Base-by-base conservation (phyloP, 2,329 filamentous ascomycete species). In the Phialophora expanda region DNA sequence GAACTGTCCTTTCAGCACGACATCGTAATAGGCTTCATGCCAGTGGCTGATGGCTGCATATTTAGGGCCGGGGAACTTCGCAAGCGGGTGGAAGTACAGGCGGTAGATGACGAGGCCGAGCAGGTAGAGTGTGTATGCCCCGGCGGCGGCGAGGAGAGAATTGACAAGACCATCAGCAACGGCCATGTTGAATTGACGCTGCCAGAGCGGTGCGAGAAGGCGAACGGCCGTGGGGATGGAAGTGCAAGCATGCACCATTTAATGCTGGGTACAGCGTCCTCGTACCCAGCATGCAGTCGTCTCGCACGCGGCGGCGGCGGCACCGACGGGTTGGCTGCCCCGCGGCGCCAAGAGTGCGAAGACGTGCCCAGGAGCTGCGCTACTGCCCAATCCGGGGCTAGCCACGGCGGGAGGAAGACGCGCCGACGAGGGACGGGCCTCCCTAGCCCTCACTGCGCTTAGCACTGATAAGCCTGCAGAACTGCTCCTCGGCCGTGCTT, bases 51-150 rank as follows among this genome's bases (percentile, higher is more conserved):
- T 32, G 5, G 57, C 57, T 7, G 41, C 57, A 20, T 50, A 51
- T 34, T 34, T 60, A 26, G 57, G 57, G 8, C 57, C 57, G 4
- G 57, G 57, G 26, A 60, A 60, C 30, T 51, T 48, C 9, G 57
- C 57, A 17, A 60, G 44, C 17, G 57, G 57, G 57, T 60, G 57
- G 28, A 60, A 60, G 44, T 50, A 60, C 14, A 60, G 11, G 41
- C 57, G 57, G 17, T 60, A 60, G 22, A 60, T 26, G n/a, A 51
- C 41, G 3, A 58, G 34, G 34, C 20, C 22, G 38, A 58, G 14
- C 20, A 44, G 34, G 56, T 58, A 58, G 54, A 56, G 54, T 12
- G 32, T n/a, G 22, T 56, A 56, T 56, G 54, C n/a, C n/a, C 54
- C 54, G n/a, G 54, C 28, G 9, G 32, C 54, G 11, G 54, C 54